Percentiles rank a stretch among this genome's conserved stretches.
Evolutionary conservation across 345 rosid genomes (phyloP).

Genomic region (Zanthoxylum bungeanum): DNA sequence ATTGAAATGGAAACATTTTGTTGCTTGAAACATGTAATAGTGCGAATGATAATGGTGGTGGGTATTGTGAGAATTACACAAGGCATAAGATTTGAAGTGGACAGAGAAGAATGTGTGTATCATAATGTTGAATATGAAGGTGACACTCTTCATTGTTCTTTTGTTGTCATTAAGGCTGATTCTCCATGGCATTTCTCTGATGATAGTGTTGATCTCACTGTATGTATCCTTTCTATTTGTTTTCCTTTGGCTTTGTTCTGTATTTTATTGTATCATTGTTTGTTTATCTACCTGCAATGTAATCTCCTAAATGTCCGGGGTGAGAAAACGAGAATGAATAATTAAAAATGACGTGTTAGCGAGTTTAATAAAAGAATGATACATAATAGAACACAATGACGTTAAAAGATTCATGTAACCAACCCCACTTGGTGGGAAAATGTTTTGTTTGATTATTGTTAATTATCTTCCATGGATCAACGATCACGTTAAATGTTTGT

Average conservation of each 20-base stretch:
- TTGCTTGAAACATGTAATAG: slow-evolving; percentile 17
- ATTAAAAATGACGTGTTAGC: no score
- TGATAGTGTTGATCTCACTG: slow-evolving; percentile 66
- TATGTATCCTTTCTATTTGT: slow-evolving; percentile 8
- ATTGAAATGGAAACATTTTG: slow-evolving; percentile 18
- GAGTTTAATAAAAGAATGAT: no score
- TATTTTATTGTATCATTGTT: not conserved
- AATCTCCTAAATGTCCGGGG: no score
- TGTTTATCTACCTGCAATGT: no score
- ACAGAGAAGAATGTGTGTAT: slow-evolving; percentile 63
- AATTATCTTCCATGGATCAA: not conserved
- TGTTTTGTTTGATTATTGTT: not conserved
- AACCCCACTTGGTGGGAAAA: no score
- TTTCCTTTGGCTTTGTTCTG: not conserved
- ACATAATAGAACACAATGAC: no score
- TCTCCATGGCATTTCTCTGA: slow-evolving; percentile 51
- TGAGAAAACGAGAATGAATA: no score
- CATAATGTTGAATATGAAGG: slow-evolving; percentile 64
- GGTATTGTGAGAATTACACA: slow-evolving; percentile 20
- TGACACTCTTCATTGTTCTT: slow-evolving; percentile 62
- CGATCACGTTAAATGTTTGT: not conserved
- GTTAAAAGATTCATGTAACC: no score
- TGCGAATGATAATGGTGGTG: slow-evolving; percentile 24
- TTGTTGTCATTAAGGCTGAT: slow-evolving; percentile 59
- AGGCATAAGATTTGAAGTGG: slow-evolving; percentile 58